Evolutionary conservation across 2,329 filamentous ascomycete species (phyloP).

Genomic region (Beauveria brongniartii): DNA sequence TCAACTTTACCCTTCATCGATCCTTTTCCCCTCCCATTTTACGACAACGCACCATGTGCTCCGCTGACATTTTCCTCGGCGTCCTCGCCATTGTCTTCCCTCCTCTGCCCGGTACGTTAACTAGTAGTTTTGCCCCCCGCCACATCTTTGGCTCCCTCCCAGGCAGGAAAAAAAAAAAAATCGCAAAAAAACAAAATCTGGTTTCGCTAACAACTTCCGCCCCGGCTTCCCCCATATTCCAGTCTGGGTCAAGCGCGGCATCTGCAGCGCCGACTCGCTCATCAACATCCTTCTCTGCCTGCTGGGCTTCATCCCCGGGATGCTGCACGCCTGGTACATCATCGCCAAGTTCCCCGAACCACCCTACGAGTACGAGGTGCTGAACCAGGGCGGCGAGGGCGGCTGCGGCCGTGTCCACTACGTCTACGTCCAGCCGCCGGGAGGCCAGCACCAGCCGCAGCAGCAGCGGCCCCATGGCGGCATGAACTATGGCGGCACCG

Average conservation of each 20-base stretch:
- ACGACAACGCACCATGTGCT: slow-evolving; percentile 40
- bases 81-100: slow-evolving; percentile 58
- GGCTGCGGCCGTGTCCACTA: slow-evolving; percentile 47
- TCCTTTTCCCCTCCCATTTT: neutral
- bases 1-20: neutral
- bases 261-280: slow-evolving; percentile 85
- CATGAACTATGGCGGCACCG: slow-evolving; percentile 17
- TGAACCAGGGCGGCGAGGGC: slow-evolving; percentile 48
- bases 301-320: slow-evolving; percentile 73
- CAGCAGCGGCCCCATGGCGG: slow-evolving; percentile 41
- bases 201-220: neutral
- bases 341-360: slow-evolving; percentile 81
- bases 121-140: neutral
- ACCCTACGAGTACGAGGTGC: slow-evolving; percentile 59
- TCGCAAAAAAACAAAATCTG: neutral
- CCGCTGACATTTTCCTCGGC: slow-evolving; percentile 54
- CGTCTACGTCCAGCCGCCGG: slow-evolving; percentile 59
- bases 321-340: slow-evolving; percentile 97
- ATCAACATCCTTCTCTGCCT: slow-evolving; percentile 91
- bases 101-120: slow-evolving; percentile 51
- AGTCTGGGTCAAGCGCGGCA: slow-evolving; percentile 92
- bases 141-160: neutral
- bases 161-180: neutral
- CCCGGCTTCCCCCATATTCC: neutral
- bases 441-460: slow-evolving; percentile 29